Percentiles rank a stretch among this genome's conserved stretches.
Conservation (phyloP, 2,329 filamentous ascomycete genomes). For the Didymella glomerata region DNA sequence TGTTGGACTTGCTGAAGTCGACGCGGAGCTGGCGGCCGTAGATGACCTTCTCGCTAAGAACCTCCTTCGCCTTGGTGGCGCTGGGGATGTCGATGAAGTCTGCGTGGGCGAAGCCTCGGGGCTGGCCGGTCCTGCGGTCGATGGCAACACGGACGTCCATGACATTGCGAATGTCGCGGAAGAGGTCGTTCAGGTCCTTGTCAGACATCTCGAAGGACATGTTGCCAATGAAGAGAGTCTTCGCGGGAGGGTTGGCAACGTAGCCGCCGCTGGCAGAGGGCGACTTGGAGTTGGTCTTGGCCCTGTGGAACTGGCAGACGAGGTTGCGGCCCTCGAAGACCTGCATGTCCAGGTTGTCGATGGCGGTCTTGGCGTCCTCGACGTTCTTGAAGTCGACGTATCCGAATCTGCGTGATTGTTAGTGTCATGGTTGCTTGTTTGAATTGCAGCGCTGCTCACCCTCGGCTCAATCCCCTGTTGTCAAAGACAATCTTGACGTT, state of each 20-base stretch:
- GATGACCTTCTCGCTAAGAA: constrained; percentile 66
- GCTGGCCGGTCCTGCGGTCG: constrained; percentile 80
- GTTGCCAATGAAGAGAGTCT: constrained; percentile 83
- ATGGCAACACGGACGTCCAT: constrained; percentile 82
- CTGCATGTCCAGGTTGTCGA: constrained; percentile 66
- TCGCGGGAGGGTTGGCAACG: constrained; percentile 60
- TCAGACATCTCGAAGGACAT: constrained; percentile 87
- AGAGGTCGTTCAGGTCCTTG: constrained; percentile 79
- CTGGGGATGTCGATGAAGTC: constrained; percentile 76
- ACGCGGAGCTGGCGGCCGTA: constrained; percentile 72
- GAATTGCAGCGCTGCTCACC: constrained; percentile 57
- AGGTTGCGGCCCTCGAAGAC: constrained; percentile 71
- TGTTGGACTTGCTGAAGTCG: constrained; percentile 64
- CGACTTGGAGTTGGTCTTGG: constrained; percentile 28
- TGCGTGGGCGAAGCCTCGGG: constrained; percentile 83
- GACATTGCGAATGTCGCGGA: constrained; percentile 74
- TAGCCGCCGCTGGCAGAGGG: constrained; percentile 7
- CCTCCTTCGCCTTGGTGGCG: constrained; percentile 67
- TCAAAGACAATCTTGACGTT: constrained; percentile 67
- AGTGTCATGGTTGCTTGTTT: constrained; percentile 11
- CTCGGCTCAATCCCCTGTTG: constrained; percentile 71
- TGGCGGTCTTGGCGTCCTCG: constrained; percentile 64
- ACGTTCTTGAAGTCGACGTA: constrained; percentile 68
- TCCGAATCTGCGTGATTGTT: constrained; percentile 63
- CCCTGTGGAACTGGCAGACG: constrained; percentile 66